phyloP scores from a whole-genome alignment of 768 basidiomycete species.

The Rhodocollybia butyracea region DNA sequence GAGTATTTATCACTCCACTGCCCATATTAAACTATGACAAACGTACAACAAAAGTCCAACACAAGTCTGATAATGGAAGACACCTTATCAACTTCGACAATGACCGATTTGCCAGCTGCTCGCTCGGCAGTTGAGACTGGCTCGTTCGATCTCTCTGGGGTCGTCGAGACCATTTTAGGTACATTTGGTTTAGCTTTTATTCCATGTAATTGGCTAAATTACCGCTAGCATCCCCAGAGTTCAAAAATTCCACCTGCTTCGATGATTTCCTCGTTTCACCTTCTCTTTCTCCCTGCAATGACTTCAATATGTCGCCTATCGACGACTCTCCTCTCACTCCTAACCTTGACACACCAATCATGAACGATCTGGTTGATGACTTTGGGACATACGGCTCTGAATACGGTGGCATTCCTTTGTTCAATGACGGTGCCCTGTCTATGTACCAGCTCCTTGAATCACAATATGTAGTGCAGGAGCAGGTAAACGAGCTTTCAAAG shows the following conservation, averaged over 20 bases:
- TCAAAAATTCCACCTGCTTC: neutral
- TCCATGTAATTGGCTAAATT: neutral
- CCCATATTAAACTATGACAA: constrained; percentile 69
- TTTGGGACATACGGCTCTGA: constrained; percentile 1
- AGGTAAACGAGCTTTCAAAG: neutral
- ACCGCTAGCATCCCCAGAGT: constrained; percentile 7
- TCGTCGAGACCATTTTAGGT: constrained; percentile 14
- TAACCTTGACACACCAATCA: constrained; percentile 6
- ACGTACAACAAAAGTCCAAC: constrained; percentile 38
- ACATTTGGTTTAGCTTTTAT: neutral
- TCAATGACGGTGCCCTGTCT: neutral
- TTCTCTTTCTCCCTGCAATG: constrained; percentile 8
- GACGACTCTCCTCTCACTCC: constrained; percentile 5
- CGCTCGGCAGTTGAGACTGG: constrained; percentile 13
- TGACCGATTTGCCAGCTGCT: constrained; percentile 10
- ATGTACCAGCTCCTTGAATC: neutral
- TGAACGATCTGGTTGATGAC: constrained; percentile 4
- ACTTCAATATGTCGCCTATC: constrained; percentile 5
- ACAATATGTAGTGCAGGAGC: neutral
- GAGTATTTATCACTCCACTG: constrained; percentile 49
- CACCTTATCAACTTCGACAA: neutral
- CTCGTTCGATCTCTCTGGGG: constrained; percentile 10
- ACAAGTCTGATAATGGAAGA: neutral
- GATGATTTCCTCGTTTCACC: constrained; percentile 8
- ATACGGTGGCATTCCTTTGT: constrained; percentile 2